These are phyloP conservation scores for Pulveroboletus ravenelii DNA, from an alignment of 768 basidiomycete species.

Conservation along the genomic window DNA sequence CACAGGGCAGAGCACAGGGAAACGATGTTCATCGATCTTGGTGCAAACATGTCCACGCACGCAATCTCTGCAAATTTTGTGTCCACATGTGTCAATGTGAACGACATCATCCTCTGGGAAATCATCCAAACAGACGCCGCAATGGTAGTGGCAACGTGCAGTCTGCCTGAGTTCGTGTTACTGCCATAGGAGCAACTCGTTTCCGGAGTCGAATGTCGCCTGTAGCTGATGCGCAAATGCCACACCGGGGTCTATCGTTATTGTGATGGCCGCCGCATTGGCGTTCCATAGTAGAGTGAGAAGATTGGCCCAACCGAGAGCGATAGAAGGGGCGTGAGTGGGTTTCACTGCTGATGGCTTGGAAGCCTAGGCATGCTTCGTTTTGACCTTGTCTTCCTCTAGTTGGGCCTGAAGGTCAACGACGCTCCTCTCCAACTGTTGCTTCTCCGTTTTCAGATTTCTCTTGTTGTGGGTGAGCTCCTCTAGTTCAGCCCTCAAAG, in stretches of 20 bases:
- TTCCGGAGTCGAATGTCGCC: conserved; percentile 39
- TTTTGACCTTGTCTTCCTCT: conserved; percentile 8
- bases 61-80: conserved; percentile 54
- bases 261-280: background rate
- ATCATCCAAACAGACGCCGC: conserved; percentile 53
- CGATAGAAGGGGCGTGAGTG: background rate
- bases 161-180: conserved; percentile 23
- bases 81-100: conserved; percentile 41
- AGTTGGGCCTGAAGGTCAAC: conserved; percentile 10
- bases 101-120: conserved; percentile 40
- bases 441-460: conserved; percentile 15
- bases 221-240: conserved; percentile 33
- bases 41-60: conserved; percentile 38
- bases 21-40: conserved; percentile 49
- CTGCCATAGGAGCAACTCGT: conserved; percentile 32
- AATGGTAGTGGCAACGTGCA: conserved; percentile 41
- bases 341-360: background rate
- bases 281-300: background rate
- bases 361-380: background rate
- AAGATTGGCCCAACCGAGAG: background rate
- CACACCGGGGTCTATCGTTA: conserved; percentile 6
- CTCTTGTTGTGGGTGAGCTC: conserved; percentile 33
- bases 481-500: conserved; percentile 41
- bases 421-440: conserved; percentile 26
- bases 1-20: conserved; percentile 57